Evolutionary conservation across 2,329 filamentous ascomycete species (phyloP).

Genomic region (Colletotrichum sp.): DNA sequence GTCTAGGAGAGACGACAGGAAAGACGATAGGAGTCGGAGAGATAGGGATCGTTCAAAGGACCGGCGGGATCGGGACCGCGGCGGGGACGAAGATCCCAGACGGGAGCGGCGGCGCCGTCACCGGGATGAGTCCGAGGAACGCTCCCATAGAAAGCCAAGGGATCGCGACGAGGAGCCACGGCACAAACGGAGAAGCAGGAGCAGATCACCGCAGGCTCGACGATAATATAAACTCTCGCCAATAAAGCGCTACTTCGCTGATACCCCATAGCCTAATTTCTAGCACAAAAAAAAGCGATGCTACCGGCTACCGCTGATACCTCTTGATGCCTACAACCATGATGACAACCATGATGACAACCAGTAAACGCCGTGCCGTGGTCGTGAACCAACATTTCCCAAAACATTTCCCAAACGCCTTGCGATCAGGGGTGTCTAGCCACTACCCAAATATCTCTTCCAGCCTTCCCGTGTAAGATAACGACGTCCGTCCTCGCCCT

Average conservation of each 20-base stretch:
- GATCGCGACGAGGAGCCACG: constrained; percentile 25
- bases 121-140: constrained; percentile 33
- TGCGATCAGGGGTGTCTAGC: constrained; percentile 26
- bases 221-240: background rate
- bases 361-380: background rate
- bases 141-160: constrained; percentile 8
- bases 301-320: constrained; percentile 1
- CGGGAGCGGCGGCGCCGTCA: constrained; percentile 32
- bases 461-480: constrained; percentile 76
- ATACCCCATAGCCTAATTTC: background rate
- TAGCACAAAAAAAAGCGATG: background rate
- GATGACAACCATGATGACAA: background rate
- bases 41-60: constrained; percentile 26
- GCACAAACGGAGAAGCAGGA: constrained; percentile 20
- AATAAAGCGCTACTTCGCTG: background rate
- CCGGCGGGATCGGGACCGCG: constrained; percentile 25
- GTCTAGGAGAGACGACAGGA: constrained; percentile 27
- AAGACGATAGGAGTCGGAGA: constrained; percentile 23
- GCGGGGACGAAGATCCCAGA: constrained; percentile 23
- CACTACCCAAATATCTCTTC: constrained; percentile 73
- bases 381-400: background rate
- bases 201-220: constrained; percentile 14
- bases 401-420: background rate
- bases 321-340: background rate
- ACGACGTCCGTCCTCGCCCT: constrained; percentile 71